A percentile compares a stretch with the other conserved stretches of the same genome.
These are phyloP conservation scores for Penicillium sp. DNA, from an alignment of 2,329 filamentous ascomycete species.

Conservation along the genomic window DNA sequence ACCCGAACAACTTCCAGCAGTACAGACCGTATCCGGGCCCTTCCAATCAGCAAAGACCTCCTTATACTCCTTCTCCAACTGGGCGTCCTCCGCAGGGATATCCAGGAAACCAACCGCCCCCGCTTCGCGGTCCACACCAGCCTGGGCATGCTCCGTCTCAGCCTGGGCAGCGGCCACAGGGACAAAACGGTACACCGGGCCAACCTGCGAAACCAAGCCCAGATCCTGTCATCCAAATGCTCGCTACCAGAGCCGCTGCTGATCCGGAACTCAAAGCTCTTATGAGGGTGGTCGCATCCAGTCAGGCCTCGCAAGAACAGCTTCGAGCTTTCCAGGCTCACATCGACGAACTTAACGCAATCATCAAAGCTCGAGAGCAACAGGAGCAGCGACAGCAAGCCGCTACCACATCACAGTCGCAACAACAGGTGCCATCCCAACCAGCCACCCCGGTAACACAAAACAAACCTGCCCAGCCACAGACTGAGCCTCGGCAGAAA, in stretches of 20 bases:
- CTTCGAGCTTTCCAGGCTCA: slow-evolving; percentile 51
- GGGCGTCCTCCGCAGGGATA: slow-evolving; percentile 30
- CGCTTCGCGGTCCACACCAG: slow-evolving; percentile 21
- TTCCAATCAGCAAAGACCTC: slow-evolving; percentile 27
- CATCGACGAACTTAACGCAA: slow-evolving; percentile 52
- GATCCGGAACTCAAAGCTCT: slow-evolving; percentile 50
- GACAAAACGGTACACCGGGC: slow-evolving; percentile 29
- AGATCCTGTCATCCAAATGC: slow-evolving; percentile 53
- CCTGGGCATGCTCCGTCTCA: slow-evolving; percentile 22
- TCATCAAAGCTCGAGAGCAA: slow-evolving; percentile 46
- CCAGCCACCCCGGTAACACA: slow-evolving; percentile 16
- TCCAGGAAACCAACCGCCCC: slow-evolving; percentile 21
- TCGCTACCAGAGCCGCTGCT: slow-evolving; percentile 50
- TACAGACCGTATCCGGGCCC: slow-evolving; percentile 41
- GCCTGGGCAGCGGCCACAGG: slow-evolving; percentile 29
- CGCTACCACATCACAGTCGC: slow-evolving; percentile 11
- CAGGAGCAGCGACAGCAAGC: slow-evolving; percentile 36
- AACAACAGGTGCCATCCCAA: slow-evolving; percentile 2
- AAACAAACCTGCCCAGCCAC: slow-evolving; percentile 10
- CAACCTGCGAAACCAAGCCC: slow-evolving; percentile 45
- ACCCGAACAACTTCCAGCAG: slow-evolving; percentile 42
- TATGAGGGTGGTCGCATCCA: slow-evolving; percentile 52
- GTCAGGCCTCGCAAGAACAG: slow-evolving; percentile 49
- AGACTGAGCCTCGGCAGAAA: slow-evolving; percentile 30
- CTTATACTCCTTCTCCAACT: slow-evolving; percentile 28